Evolutionary conservation across 768 basidiomycete genomes (phyloP).

Genomic region (Pleurotus sapidus): DNA sequence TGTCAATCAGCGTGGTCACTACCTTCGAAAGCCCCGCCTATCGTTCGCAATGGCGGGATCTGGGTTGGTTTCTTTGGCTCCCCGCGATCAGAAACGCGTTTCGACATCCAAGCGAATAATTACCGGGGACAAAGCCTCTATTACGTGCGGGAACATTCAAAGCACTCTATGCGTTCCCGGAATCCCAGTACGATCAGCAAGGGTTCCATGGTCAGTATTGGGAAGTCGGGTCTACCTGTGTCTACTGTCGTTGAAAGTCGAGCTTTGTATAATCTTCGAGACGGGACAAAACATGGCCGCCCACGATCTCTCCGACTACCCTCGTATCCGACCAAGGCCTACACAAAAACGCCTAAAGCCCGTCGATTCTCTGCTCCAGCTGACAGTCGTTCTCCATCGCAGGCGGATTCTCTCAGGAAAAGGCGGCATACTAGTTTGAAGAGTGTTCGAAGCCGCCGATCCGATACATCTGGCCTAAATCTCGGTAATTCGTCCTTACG

Average conservation of each 20-base stretch:
- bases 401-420: constrained; percentile 9
- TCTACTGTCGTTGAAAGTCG: constrained; percentile 12
- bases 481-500: constrained; percentile 19
- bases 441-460: constrained; percentile 16
- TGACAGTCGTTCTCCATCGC: constrained; percentile 12
- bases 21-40: constrained; percentile 2
- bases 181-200: not conserved
- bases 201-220: constrained; percentile 1
- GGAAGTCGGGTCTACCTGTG: constrained; percentile 15
- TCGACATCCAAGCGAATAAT: constrained; percentile 11
- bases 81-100: constrained; percentile 40
- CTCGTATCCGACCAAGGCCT: constrained; percentile 14
- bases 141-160: not conserved
- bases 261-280: constrained; percentile 5
- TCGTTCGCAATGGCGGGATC: constrained; percentile 25
- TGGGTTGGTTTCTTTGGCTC: constrained; percentile 44
- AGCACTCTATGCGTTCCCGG: constrained; percentile 2
- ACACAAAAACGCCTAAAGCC: constrained; percentile 10
- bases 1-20: constrained; percentile 17
- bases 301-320: constrained; percentile 16
- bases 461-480: constrained; percentile 12
- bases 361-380: constrained; percentile 31
- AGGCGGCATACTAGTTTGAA: constrained; percentile 23
- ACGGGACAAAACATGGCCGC: constrained; percentile 8
- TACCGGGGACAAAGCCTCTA: not conserved